phyloP scores from a whole-genome alignment of 139 green algal species.

The Pseudopediastrum boryanum region DNA sequence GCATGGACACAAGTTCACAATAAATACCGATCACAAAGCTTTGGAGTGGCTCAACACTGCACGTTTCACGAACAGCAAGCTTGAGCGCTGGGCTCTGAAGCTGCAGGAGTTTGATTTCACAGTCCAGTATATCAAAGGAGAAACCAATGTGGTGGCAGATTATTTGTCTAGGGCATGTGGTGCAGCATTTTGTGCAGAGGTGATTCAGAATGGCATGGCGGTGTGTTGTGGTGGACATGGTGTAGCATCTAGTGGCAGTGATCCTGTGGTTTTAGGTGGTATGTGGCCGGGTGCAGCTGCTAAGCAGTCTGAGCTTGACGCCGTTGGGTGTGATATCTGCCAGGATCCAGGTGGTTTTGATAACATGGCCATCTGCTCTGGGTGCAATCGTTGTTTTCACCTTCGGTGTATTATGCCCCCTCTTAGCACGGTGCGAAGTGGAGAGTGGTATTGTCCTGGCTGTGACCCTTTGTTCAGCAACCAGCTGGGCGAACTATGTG shows the following conservation, averaged over 20 bases:
- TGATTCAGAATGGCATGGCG: neutral
- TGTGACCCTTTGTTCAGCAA: conserved; percentile 33
- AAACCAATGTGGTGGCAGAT: neutral
- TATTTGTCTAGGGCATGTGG: neutral
- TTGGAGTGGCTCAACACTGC: conserved; percentile 15
- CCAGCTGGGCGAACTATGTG: conserved; percentile 12
- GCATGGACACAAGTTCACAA: neutral
- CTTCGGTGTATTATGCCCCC: conserved; percentile 15
- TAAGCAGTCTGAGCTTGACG: conserved; percentile 11
- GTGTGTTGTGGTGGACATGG: neutral
- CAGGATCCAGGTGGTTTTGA: conserved; percentile 11
- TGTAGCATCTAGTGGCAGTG: neutral
- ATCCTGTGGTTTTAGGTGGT: too few species aligned
- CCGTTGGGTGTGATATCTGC: conserved; percentile 3
- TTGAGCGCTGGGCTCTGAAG: conserved; percentile 30
- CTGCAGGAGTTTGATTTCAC: conserved; percentile 23
- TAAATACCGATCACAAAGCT: conserved; percentile 5
- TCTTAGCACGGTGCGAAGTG: conserved; percentile 23
- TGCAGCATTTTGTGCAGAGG: neutral
- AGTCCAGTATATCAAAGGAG: neutral
- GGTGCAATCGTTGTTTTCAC: conserved; percentile 17
- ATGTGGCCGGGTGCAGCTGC: conserved; percentile 5
- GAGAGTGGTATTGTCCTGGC: conserved; percentile 19
- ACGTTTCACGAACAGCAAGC: neutral
- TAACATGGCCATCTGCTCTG: conserved; percentile 37